These are phyloP conservation scores for Podila horticola DNA, from an alignment of 192 early-diverging fungal species.

Conservation along the genomic window DNA sequence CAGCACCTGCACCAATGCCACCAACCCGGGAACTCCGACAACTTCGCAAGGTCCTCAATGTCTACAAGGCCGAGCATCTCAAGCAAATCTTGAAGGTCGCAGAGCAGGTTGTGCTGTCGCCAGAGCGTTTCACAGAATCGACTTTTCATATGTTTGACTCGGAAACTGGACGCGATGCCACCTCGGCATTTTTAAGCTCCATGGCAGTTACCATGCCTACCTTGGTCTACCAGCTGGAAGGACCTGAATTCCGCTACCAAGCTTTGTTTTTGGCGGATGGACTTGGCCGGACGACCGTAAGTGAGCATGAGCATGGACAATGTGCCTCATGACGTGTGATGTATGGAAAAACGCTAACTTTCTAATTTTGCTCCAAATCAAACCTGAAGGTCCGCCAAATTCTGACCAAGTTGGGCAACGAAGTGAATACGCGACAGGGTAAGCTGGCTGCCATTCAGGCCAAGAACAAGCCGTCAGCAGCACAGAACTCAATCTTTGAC, in stretches of 20 bases:
- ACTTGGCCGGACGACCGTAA: constrained; percentile 27
- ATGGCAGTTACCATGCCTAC: constrained; percentile 25
- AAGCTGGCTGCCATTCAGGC: constrained; percentile 17
- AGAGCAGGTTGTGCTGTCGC: constrained; percentile 42
- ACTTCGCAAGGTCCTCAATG: constrained; percentile 42
- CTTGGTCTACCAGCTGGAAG: constrained; percentile 35
- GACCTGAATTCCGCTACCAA: constrained; percentile 30
- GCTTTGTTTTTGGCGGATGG: constrained; percentile 42
- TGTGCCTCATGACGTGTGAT: too few species aligned
- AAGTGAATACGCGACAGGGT: constrained; percentile 30
- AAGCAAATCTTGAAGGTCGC: constrained; percentile 44
- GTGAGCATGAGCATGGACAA: too few species aligned
- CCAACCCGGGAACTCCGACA: constrained; percentile 29
- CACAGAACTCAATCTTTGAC: background rate
- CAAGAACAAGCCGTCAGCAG: constrained; percentile 20
- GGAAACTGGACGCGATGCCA: constrained; percentile 26
- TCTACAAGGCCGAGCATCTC: constrained; percentile 30
- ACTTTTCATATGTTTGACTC: constrained; percentile 31
- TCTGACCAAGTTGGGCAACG: constrained; percentile 47
- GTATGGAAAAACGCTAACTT: too few species aligned
- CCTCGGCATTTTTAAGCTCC: constrained; percentile 20
- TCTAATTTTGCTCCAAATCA: too few species aligned
- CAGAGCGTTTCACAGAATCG: constrained; percentile 35
- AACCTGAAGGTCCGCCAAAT: constrained; percentile 29
- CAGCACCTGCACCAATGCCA: constrained; percentile 21